These are phyloP conservation scores for Clavulina sp. DNA, from an alignment of 768 basidiomycete species.

Conservation along the genomic window DNA sequence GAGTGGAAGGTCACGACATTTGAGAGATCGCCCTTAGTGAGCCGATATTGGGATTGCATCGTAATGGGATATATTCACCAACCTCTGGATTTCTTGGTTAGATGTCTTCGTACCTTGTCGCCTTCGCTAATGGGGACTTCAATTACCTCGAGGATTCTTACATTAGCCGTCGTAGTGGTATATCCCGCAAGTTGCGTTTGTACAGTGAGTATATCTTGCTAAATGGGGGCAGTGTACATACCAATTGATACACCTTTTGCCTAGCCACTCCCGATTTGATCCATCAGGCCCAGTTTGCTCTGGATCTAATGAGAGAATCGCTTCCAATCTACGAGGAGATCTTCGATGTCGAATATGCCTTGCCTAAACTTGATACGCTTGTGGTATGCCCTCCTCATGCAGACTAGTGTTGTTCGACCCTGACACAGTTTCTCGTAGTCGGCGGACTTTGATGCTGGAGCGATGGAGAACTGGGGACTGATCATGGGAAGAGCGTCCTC, in stretches of 20 bases:
- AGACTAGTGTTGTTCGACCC: neutral
- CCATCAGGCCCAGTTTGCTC: constrained; percentile 63
- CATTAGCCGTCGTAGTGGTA: constrained; percentile 59
- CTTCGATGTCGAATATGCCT: constrained; percentile 80
- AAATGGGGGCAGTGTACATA: neutral
- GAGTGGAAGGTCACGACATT: constrained; percentile 73
- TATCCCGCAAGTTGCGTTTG: constrained; percentile 62
- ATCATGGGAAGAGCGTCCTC: constrained; percentile 76
- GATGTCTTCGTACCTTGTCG: constrained; percentile 81
- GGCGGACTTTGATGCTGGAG: constrained; percentile 64
- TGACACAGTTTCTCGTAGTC: constrained; percentile 23
- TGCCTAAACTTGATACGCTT: constrained; percentile 87
- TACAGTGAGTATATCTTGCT: constrained; percentile 34
- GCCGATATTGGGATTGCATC: too few relatives aligned
- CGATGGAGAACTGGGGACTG: constrained; percentile 89
- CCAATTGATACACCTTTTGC: constrained; percentile 1
- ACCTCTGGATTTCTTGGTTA: constrained; percentile 11
- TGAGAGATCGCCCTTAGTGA: constrained; percentile 51
- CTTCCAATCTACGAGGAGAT: constrained; percentile 78
- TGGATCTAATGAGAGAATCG: constrained; percentile 67
- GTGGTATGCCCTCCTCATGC: constrained; percentile 33
- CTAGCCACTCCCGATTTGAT: constrained; percentile 66
- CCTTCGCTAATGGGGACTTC: constrained; percentile 69
- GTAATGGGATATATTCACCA: neutral
- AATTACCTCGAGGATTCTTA: constrained; percentile 54